Evolutionary conservation across 495 filamentous ascomycete genomes (phyloP).

Genomic region (Pyronema domesticum): DNA sequence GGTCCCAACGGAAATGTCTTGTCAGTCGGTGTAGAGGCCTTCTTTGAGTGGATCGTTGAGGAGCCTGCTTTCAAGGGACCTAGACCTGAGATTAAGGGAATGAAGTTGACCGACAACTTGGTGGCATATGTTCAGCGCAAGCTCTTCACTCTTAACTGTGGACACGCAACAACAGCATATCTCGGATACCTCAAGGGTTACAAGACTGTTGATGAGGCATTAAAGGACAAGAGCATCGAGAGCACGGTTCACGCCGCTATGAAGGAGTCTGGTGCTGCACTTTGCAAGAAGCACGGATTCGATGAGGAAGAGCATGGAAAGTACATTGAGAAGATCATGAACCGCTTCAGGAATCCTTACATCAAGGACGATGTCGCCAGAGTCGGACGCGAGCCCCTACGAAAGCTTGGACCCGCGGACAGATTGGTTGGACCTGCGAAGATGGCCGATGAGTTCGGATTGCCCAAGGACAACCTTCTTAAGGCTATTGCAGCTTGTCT

Average conservation of each 20-base stretch:
- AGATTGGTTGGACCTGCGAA: conserved; percentile 69
- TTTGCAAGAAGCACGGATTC: conserved; percentile 63
- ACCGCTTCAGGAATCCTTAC: conserved; percentile 85
- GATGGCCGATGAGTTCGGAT: conserved; percentile 17
- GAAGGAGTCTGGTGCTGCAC: conserved; percentile 64
- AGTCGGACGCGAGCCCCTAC: conserved; percentile 81
- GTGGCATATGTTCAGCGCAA: conserved; percentile 96
- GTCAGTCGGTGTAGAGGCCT: conserved; percentile 89
- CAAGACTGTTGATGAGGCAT: conserved; percentile 68
- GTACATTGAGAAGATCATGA: conserved; percentile 84
- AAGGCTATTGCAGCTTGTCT: conserved; percentile 21
- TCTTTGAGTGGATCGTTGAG: conserved; percentile 97
- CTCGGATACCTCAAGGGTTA: conserved; percentile 72
- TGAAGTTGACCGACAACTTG: conserved; percentile 83
- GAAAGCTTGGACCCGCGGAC: conserved; percentile 83
- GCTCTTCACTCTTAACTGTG: conserved; percentile 96
- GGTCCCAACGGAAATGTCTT: conserved; percentile 33
- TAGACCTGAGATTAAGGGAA: conserved; percentile 62
- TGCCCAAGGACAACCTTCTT: conserved; percentile 16
- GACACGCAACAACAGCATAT: conserved; percentile 93
- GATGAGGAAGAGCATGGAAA: conserved; percentile 52
- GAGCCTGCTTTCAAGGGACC: conserved; percentile 25
- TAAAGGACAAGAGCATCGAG: conserved; percentile 48
- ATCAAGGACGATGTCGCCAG: conserved; percentile 85
- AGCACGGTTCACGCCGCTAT: conserved; percentile 56